Evolutionary conservation across 352 stramenopile genomes (phyloP), one percentile per base, ranked within the genome.

Genomic region (Globisporangium okanoganense): DNA sequence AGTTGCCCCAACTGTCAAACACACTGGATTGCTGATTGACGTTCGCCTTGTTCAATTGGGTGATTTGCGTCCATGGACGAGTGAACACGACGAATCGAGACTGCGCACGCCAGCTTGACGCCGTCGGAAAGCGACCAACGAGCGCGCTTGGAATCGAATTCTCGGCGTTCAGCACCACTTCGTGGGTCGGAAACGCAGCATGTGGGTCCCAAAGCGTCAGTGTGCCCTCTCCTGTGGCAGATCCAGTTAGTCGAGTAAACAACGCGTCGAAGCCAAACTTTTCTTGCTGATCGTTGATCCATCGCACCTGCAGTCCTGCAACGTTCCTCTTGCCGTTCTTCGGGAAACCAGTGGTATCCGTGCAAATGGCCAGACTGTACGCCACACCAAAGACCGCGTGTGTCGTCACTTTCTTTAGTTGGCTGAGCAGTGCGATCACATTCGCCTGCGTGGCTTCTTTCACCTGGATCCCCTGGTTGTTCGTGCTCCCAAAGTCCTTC

Each of bases 141-240:
- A 66, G 27, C 5, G 27, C 13, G 29, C n/a, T 18, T 0, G 8
- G 18, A 31, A 55, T 18, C 20, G 27, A 12, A 1, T 38, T 38
- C 1, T 31, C 47, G 22, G 70, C 25, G 14, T 44, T 58, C 14
- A 85, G 27, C 10, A 74, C 64, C 3, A 76, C 65, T 35, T 62
- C 60, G 61, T 82, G 61, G 2, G 71, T 70, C 20, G 79, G 77
- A 54, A 85, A 82, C 33, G 87, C 62, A 3, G 61, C 62, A 43
- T 70, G 72, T 0, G 81, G 81, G 9, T 75, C 56, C 81, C 79
- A 91, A 3, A 89, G 57, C 43, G 69, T 70, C 55, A 78, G 73
- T 31, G 18, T 25, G 10, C 38, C 56, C 14, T 12, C 20, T 51
- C 62, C 47, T 35, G 24, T 33, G 24, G 45, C 24, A n/a, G n/a